A percentile compares a stretch with the other conserved stretches of the same genome.
These are phyloP conservation scores for Paramarasmius palmivorus DNA, from an alignment of 1,284 basidiomycete genomes.

Conservation along the genomic window DNA sequence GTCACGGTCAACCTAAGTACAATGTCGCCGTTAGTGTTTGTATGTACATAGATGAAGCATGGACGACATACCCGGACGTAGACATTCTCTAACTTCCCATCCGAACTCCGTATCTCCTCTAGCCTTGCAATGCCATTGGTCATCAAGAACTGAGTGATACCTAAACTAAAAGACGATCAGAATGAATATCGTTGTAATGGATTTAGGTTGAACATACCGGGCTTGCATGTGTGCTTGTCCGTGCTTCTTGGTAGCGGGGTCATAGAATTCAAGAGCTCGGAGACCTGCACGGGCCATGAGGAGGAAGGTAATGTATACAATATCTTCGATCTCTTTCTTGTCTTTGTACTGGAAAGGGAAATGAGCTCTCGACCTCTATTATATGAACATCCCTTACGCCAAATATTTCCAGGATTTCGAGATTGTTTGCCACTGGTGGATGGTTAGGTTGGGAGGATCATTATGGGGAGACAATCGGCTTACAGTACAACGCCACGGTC, in stretches of 20 bases:
- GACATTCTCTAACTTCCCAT: constrained; percentile 64
- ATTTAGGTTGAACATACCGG: constrained; percentile 41
- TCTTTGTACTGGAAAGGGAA: constrained; percentile 55
- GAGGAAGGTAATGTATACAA: constrained; percentile 81
- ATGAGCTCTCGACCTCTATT: background rate
- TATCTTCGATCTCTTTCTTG: constrained; percentile 68
- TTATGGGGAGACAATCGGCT: constrained; percentile 25
- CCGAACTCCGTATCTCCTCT: constrained; percentile 60
- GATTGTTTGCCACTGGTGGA: constrained; percentile 64
- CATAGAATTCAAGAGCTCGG: constrained; percentile 79
- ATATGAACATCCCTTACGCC: constrained; percentile 43
- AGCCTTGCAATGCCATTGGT: constrained; percentile 68
- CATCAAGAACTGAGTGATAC: constrained; percentile 79
- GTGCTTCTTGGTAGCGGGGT: constrained; percentile 78
- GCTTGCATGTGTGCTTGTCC: constrained; percentile 94
- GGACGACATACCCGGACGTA: constrained; percentile 59
- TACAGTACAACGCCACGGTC: constrained; percentile 76
- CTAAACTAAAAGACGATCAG: constrained; percentile 58
- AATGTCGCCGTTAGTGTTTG: background rate
- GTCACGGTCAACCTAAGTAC: constrained; percentile 63
- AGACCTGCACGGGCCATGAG: constrained; percentile 84
- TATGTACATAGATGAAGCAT: background rate
- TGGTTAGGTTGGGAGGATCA: background rate
- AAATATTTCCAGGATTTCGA: constrained; percentile 76
- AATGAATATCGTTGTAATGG: background rate